Evolutionary conservation across 768 basidiomycete genomes (phyloP), one percentile per base, ranked within the genome.

Genomic region (Tubosaeta sp.): DNA sequence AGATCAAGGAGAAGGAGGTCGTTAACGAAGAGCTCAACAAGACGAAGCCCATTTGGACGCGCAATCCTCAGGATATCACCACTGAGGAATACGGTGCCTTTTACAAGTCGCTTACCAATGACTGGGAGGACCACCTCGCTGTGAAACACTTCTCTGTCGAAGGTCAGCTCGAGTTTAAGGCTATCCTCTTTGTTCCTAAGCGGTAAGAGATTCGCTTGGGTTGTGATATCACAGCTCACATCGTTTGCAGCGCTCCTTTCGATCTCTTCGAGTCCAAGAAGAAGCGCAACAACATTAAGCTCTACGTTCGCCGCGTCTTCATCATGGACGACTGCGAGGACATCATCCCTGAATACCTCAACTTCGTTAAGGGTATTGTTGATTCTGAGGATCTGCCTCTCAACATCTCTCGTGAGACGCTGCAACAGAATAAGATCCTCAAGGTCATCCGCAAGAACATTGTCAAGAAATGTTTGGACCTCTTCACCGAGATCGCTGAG

Each of bases 231-330:
- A 10, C 8, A 21, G 4, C 48, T 60, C 13, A 42, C 48, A 56
- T 30, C 57, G 16, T 6, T 47, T 39, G 3, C 42, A 94, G 94
- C 54, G 96, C 95, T 39, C 96, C 96, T 46, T 98, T 98, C 74
- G 96, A 99, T 68, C 87, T 99, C 70, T 99, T 99, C 76, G 96
- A 99, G 79, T 90, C 90, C 54, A 98, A 99, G 88, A 98, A 98
- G 90, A 98, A 98, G 84, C 91, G 95, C 66, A 97, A 97, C 83
- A 98, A 98, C 88, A 98, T 99, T 83, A 99, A 99, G 78, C 94
- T 99, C 70, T 99, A 98, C 70, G 96, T 99, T 62, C 92, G 96
- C 79, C 93, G 96, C 51, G 95, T 98, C 66, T 98, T 99, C 82
- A 98, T 99, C 82, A 97, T 96, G 92, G 96, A 99, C 75, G 94